These are phyloP conservation scores for Botrytis pseudocinerea DNA, from an alignment of 2,329 filamentous ascomycete species.

Conservation along the genomic window DNA sequence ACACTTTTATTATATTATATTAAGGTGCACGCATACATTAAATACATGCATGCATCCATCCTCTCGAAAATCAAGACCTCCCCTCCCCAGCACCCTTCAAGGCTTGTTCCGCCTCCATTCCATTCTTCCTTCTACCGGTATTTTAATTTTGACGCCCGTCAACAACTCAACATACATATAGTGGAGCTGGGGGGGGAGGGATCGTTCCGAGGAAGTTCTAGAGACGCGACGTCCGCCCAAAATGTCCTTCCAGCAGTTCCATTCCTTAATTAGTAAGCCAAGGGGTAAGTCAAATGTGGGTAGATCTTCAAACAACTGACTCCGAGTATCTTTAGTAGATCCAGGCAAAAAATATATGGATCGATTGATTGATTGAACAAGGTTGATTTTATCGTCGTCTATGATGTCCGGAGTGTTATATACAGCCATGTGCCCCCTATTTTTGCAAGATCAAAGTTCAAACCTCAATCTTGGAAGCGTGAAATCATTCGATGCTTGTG, in stretches of 20 bases:
- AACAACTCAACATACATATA: neutral
- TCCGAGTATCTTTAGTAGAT: neutral
- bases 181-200: neutral
- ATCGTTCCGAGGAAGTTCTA: conserved; percentile 13
- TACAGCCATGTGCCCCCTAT: neutral
- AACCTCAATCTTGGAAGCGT: neutral
- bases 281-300: neutral
- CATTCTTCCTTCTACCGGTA: conserved; percentile 4
- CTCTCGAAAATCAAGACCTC: neutral
- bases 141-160: neutral
- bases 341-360: neutral
- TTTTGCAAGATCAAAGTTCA: neutral
- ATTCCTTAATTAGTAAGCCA: conserved; percentile 9
- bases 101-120: neutral
- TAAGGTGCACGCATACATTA: neutral
- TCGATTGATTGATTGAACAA: neutral
- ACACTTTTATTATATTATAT: neutral
- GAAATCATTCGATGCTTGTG: conserved; percentile 1
- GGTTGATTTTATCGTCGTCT: neutral
- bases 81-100: neutral
- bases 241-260: neutral
- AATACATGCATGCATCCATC: neutral
- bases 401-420: neutral
- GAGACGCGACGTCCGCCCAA: conserved; percentile 11
- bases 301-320: neutral